Base-by-base conservation (phyloP, 306 rosid species). In the Prunus mongolica region DNA sequence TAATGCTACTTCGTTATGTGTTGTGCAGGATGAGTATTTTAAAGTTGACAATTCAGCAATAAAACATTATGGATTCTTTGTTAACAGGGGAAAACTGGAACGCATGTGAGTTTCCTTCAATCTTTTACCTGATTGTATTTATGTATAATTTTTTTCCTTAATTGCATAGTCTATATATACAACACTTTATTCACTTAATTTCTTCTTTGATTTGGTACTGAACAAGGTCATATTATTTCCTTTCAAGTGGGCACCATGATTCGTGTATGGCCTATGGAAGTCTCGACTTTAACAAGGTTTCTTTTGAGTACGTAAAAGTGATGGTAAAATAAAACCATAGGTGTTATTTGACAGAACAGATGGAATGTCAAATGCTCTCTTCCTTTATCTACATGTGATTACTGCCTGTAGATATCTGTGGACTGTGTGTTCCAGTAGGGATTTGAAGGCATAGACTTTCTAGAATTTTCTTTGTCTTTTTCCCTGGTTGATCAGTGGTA, bases 1-100 rank as follows among this genome's bases (percentile, higher is more conserved):
- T 63, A 56, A 79, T 71, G 38, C 34, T 69, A 32, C 72, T 70
- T 25, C 45, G 30, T 46, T 71, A 63, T 77, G 57, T 76, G 56
- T 76, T 82, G 41, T 82, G 93, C 97, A 95, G 97, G 99, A 95
- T 83, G 99, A 95, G 69, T 95, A 95, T 81, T 95, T 95, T 79
- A 88, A 95, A 85, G 99, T 95, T 82, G 99, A 95, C 80, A 83
- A 92, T 82, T 92, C 96, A 44, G 88, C 92, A 67, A 89, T 92
- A 84, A 27, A 27, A 27, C 27, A 27, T 27, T 2, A 27, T 27
- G 27, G 27, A 27, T 27, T 27, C 27, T 27, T 27, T 27, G 27
- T 27, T 27, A 27, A 27, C 27, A 27, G 27, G 27, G 27, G 27
- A 27, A 27, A 27, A 27, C 27, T 27, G 27, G 27, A 27, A 27